Evolutionary conservation across 768 basidiomycete genomes (phyloP).

Genomic region (Russula dissimulans): DNA sequence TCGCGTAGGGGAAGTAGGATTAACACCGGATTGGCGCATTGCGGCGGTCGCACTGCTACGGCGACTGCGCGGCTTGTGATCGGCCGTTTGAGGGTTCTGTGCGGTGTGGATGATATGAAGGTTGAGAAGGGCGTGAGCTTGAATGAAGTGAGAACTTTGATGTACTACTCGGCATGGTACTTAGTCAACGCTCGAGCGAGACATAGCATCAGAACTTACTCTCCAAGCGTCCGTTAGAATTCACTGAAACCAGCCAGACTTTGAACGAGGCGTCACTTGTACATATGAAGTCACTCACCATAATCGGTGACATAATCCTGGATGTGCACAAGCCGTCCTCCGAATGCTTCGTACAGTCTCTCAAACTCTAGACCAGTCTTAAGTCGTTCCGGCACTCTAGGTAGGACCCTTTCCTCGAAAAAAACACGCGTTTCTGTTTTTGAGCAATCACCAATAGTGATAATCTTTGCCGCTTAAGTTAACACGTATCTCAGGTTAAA

Average conservation of each 20-base stretch:
- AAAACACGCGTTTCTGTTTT: slow-evolving; percentile 60
- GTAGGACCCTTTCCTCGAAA: slow-evolving; percentile 54
- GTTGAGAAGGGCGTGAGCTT: slow-evolving; percentile 76
- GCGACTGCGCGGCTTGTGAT: slow-evolving; percentile 21
- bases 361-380: slow-evolving; percentile 56
- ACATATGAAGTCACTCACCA: slow-evolving; percentile 30
- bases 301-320: slow-evolving; percentile 72
- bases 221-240: slow-evolving; percentile 61
- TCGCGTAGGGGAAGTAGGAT: slow-evolving; percentile 20
- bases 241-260: slow-evolving; percentile 37
- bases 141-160: slow-evolving; percentile 75
- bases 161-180: slow-evolving; percentile 39
- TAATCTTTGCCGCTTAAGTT: slow-evolving; percentile 37
- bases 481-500: neutral
- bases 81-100: slow-evolving; percentile 36
- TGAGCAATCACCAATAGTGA: slow-evolving; percentile 73
- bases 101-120: slow-evolving; percentile 83
- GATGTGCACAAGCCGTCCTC: slow-evolving; percentile 79
- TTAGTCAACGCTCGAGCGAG: neutral
- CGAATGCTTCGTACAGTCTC: slow-evolving; percentile 65
- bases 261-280: neutral
- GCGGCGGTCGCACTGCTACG: slow-evolving; percentile 22
- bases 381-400: slow-evolving; percentile 60
- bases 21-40: slow-evolving; percentile 19
- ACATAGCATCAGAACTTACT: slow-evolving; percentile 35